Evolutionary conservation across 495 filamentous ascomycete genomes (phyloP), one percentile per base, ranked within the genome.

Genomic region (Lasiosphaeris hirsuta): DNA sequence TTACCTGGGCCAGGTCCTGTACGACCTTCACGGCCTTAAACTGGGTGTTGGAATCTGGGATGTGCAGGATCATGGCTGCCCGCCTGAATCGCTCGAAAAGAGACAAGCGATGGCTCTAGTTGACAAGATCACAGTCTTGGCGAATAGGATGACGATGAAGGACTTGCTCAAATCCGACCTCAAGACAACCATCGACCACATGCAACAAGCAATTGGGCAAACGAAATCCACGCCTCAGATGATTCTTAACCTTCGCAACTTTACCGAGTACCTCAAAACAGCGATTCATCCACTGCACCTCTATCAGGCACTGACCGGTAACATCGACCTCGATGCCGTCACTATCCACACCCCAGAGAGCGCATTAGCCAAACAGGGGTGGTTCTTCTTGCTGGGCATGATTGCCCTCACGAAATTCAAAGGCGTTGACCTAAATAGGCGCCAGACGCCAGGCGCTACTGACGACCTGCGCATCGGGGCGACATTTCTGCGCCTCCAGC

Each of bases 371-470:
- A 81, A 84, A 40, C 92, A 91, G 56, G 89, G 92, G 13, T 96
- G 96, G 89, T 97, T 89, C 68, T 97, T 94, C 68, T 75, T 97
- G 15, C 82, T 93, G 47, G 94, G 94, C 14, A 86, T 92, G 77
- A 88, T 95, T 42, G 82, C 90, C 6, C 78, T 99, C 36, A 89
- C 89, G 44, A 93, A 89, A 57, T 96, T 96, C 65, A 87, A 90
- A 39, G 87, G 87, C 37, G 75, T 80, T 10, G 77, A 79, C 43
- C 62, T 80, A 11, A 89, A 90, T 63, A 92, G 96, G 61, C 83
- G 90, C 13, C 79, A 90, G 47, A 85, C 79, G 18, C 84, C 87
- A 13, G 85, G 85, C 13, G 88, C 89, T 40, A 92, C 86, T 0
- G 89, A 93, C 54, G 94, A 97, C 63, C 77, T 97, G 40, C 86